Conservation (phyloP, 495 filamentous ascomycete species). For the Geoglossum glabrum region DNA sequence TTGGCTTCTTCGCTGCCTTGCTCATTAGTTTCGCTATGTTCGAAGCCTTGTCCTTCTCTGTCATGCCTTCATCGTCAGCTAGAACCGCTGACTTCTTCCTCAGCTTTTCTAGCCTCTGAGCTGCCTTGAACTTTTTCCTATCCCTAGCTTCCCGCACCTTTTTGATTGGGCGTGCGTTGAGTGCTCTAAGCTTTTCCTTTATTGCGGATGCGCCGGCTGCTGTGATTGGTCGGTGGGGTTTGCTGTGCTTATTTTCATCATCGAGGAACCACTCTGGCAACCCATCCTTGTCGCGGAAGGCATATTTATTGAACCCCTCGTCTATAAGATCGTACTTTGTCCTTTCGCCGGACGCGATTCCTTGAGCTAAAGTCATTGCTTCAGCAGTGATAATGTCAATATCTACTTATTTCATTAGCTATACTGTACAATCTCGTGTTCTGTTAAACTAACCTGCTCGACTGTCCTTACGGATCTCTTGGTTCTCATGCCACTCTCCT, state of each 20-base stretch:
- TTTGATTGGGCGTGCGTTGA: slow-evolving; percentile 97
- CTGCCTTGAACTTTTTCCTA: slow-evolving; percentile 89
- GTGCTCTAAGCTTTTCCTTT: slow-evolving; percentile 78
- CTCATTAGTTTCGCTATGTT: slow-evolving; percentile 66
- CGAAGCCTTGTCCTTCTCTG: slow-evolving; percentile 83
- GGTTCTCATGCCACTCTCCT: slow-evolving; percentile 39
- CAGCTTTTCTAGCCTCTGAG: slow-evolving; percentile 74
- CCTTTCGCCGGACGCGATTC: slow-evolving; percentile 70
- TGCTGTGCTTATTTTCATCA: slow-evolving; percentile 70
- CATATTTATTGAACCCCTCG: slow-evolving; percentile 79
- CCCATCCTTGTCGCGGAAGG: slow-evolving; percentile 79
- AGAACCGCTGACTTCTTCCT: slow-evolving; percentile 83
- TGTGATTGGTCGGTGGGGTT: slow-evolving; percentile 65
- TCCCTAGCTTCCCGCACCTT: slow-evolving; percentile 94
- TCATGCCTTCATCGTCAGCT: slow-evolving; percentile 72
- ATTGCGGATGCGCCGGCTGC: slow-evolving; percentile 83
- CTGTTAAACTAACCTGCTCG: slow-evolving; percentile 35
- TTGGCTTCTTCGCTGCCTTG: slow-evolving; percentile 64
- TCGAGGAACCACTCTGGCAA: slow-evolving; percentile 97
- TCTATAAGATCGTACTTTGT: slow-evolving; percentile 60
- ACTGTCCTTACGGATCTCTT: slow-evolving; percentile 46
- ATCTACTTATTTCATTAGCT: slow-evolving; percentile 31
- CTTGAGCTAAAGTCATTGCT: slow-evolving; percentile 94
- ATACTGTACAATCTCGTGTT: background rate
- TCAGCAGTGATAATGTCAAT: slow-evolving; percentile 98